These are phyloP conservation scores for Aspergillus nanangensis DNA, from an alignment of 495 filamentous ascomycete species.

Conservation along the genomic window DNA sequence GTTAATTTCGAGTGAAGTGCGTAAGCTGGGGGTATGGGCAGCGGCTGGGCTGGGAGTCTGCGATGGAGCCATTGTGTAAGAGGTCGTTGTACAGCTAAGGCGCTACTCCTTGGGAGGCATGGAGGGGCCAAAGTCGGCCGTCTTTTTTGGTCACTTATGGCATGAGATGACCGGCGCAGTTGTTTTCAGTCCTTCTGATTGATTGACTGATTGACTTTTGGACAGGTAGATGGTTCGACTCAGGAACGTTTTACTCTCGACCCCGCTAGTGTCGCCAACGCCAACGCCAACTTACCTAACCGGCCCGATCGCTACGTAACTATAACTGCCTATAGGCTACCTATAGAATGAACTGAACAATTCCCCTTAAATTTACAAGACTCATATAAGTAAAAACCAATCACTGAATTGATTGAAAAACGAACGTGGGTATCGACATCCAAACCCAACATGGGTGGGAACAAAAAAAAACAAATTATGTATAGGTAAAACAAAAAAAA, in stretches of 20 bases:
- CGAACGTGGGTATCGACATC: background rate
- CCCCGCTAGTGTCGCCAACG: too few relatives aligned
- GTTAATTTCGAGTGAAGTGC: slow-evolving; percentile 57
- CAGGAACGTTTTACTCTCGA: too few relatives aligned
- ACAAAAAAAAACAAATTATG: slow-evolving; percentile 15
- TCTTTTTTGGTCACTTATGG: slow-evolving; percentile 1
- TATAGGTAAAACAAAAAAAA: slow-evolving; percentile 5
- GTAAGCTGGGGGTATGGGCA: slow-evolving; percentile 30
- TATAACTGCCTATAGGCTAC: too few relatives aligned
- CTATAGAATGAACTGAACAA: too few relatives aligned
- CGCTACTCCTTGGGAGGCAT: background rate
- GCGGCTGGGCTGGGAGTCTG: slow-evolving; percentile 15
- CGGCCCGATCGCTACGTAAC: too few relatives aligned
- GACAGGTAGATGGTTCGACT: too few relatives aligned
- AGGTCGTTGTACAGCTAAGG: background rate
- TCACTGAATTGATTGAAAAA: background rate
- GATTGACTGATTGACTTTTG: too few relatives aligned
- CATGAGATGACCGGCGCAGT: slow-evolving; percentile 1
- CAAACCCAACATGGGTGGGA: slow-evolving; percentile 2
- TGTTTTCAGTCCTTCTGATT: too few relatives aligned
- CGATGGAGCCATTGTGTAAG: slow-evolving; percentile 14
- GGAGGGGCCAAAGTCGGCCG: slow-evolving; percentile 2
- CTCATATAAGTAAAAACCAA: too few relatives aligned
- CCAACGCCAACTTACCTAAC: too few relatives aligned
- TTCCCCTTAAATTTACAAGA: too few relatives aligned